Evolutionary conservation across 192 early-diverging fungal species (phyloP), one percentile per base, ranked within the genome.

Genomic region (Jimgerdemannia lactiflua): DNA sequence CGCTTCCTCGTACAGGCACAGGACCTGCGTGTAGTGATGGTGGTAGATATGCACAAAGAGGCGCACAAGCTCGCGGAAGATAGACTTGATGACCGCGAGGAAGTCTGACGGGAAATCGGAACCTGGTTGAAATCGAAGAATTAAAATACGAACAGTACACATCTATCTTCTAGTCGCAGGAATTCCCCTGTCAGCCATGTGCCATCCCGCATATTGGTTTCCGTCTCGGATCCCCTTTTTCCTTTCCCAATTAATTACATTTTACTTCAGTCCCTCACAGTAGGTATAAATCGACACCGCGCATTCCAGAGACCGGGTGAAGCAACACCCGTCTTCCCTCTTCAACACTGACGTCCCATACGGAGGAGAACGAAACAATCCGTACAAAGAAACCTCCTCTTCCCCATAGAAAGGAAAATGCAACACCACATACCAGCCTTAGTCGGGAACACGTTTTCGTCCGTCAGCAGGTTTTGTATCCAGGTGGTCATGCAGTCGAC

Each of bases 21-120:
- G 83, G 44, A 99, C 86, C 77, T 93, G 91, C 68, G 93, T 92
- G 73, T 94, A 97, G 80, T 99, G 97, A 10, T 87, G 77, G 82
- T 95, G 92, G 80, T 97, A 99, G 44, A 99, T 95, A 79, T 99
- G 97, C 3, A 93, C 95, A 80, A 99, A 91, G 14, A 99, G 86
- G 54, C 95, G 90, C 70, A 95, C 92, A 70, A 97, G 79, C 64
- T 98, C 96, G 70, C 91, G 90, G 81, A 92, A 95, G 71, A 98
- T 95, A 14, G 82, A 81, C 69, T 88, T 83, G 41, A 97, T 83
- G 2, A 87, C 91, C 10, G 75, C 75, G 20, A 84, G 80, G 74
- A 98, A 94, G 40, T 95, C 91, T 71, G 82, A 83, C 63, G 97
- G 95, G 74, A 99, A 99, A 6, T 95, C 95, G 40, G 85, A 80